Percentiles rank a stretch among this genome's conserved stretches.
phyloP scores from a whole-genome alignment of 1,139 yeast genomes.

The Yamadazyma dushanensis region DNA sequence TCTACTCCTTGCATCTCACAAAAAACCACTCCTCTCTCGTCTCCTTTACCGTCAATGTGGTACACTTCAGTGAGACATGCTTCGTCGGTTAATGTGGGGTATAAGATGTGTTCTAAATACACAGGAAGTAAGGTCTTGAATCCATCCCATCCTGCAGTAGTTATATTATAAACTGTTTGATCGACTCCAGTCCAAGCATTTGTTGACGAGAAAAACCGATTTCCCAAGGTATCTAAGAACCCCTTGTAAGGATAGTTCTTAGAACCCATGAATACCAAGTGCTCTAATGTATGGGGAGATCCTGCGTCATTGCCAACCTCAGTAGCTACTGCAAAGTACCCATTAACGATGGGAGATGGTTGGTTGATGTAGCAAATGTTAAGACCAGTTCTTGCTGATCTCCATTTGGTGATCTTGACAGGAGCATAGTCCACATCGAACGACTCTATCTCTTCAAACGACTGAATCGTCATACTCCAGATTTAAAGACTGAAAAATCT shows the following conservation, averaged over 20 bases:
- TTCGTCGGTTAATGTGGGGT: constrained; percentile 85
- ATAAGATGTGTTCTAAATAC: constrained; percentile 81
- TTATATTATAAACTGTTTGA: constrained; percentile 89
- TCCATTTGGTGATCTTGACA: constrained; percentile 66
- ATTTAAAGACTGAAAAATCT: background rate
- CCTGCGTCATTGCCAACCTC: constrained; percentile 88
- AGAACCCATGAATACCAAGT: constrained; percentile 93
- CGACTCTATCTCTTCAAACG: constrained; percentile 19
- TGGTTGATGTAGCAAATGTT: constrained; percentile 76
- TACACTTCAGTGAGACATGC: constrained; percentile 95
- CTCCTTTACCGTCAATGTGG: constrained; percentile 87
- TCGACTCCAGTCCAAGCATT: constrained; percentile 98
- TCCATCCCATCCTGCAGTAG: constrained; percentile 97
- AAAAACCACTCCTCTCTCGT: constrained; percentile 95
- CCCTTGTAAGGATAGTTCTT: constrained; percentile 90
- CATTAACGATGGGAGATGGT: constrained; percentile 87
- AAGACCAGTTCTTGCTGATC: constrained; percentile 74
- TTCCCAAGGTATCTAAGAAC: constrained; percentile 81
- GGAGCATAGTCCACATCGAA: constrained; percentile 67
- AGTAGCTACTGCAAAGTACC: constrained; percentile 93
- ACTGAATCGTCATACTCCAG: constrained; percentile 5
- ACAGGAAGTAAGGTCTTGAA: constrained; percentile 81
- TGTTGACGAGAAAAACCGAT: constrained; percentile 79
- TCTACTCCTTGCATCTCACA: constrained; percentile 97
- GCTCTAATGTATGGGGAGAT: constrained; percentile 94